phyloP scores from a whole-genome alignment of 148 eudicot genomes.

The Amaranthus cruentus region DNA sequence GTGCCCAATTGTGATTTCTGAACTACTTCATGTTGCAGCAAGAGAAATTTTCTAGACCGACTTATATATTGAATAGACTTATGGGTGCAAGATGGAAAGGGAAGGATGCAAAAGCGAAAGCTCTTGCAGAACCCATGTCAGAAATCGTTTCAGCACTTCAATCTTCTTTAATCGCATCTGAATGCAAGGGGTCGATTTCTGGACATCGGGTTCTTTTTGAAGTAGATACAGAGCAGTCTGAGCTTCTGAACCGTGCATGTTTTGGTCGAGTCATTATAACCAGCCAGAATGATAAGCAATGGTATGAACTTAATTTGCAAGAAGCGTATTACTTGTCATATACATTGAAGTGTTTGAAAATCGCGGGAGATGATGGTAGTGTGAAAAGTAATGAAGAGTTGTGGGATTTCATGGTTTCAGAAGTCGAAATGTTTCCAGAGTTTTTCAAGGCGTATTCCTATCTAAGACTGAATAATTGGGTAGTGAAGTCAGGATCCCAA shows the following conservation, averaged over 20 bases:
- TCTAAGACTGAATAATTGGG: slow-evolving; percentile 66
- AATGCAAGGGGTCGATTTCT: slow-evolving; percentile 48
- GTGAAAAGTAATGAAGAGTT: slow-evolving; percentile 33
- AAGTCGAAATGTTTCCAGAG: slow-evolving; percentile 36
- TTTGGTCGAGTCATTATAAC: slow-evolving; percentile 54
- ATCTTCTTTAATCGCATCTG: slow-evolving; percentile 37
- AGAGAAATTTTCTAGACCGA: neutral
- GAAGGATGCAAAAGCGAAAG: slow-evolving; percentile 42
- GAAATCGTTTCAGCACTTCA: slow-evolving; percentile 44
- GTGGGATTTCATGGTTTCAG: slow-evolving; percentile 55
- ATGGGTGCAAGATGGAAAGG: slow-evolving; percentile 60
- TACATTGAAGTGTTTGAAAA: slow-evolving; percentile 50
- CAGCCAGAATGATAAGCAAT: slow-evolving; percentile 51
- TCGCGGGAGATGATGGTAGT: slow-evolving; percentile 34
- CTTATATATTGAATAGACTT: neutral
- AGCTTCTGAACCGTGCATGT: slow-evolving; percentile 58
- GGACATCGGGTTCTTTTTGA: slow-evolving; percentile 48
- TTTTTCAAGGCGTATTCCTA: slow-evolving; percentile 56
- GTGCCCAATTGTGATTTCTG: neutral
- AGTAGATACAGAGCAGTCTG: slow-evolving; percentile 40
- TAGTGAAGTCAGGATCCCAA: slow-evolving; percentile 69
- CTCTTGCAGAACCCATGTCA: slow-evolving; percentile 54
- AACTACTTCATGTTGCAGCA: neutral
- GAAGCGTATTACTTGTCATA: slow-evolving; percentile 60
- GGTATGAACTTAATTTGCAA: slow-evolving; percentile 60